Base-by-base conservation (phyloP, 1,284 basidiomycete species). In the Irpex rosettiformis region DNA sequence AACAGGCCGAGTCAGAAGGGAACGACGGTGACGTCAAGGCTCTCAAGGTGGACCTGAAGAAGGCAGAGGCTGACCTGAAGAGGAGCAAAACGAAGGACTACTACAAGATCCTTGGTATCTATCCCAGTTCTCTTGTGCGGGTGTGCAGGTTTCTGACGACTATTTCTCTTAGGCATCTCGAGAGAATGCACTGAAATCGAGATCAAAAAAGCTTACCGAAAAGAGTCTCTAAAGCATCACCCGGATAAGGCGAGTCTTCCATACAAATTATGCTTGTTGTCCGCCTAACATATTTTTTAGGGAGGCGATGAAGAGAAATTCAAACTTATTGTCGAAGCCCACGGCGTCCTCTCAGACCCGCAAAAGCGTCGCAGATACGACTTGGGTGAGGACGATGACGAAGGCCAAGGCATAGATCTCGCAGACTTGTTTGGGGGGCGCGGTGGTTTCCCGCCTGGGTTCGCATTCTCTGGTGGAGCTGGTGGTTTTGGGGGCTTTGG, bases 281-380 rank as follows among this genome's bases (percentile, higher is more conserved):
- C n/a, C n/a, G n/a, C n/a, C n/a, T n/a, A n/a, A n/a, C n/a, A n/a
- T n/a, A n/a, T n/a, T n/a, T n/a, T n/a, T n/a, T 53, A 85, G 85
- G 88, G 88, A 28, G 88, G 89, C 24, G 89, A 91, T 69, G 89
- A 92, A 70, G 91, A 93, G 68, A 90, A 92, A 67, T 93, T 94
- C 79, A 93, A 94, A 70, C 80, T 92, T 22, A 86, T 91, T 13
- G 83, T 79, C 1, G 89, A 93, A 72, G 89, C 90, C 4, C 79
- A 93, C 64, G 80, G 82, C 8, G 86, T 93, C 1, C 81, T 93
- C 5, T 91, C 88, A 0, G 91, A 93, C 64, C 79, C 88, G 1
- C 75, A 74, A 21, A 77, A 86, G 53, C 78, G 90, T 45, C 77
- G 86, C 62, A 80, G 90, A 49, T 91, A 92, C 66, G 90, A 92